Evolutionary conservation across 106 monocot genomes (phyloP).

Genomic region (Gastrodia elata): DNA sequence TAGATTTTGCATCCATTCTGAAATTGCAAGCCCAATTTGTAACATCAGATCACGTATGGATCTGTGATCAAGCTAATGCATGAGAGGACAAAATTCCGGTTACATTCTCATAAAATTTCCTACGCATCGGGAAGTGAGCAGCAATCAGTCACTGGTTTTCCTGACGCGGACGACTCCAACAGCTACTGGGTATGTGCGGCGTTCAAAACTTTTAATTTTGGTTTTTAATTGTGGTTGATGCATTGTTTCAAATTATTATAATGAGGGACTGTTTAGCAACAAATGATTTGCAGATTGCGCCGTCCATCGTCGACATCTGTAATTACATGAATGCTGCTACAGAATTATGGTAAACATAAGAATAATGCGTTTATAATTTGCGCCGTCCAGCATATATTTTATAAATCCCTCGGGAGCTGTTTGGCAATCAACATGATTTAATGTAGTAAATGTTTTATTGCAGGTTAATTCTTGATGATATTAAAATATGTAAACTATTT

Average conservation of each 20-base stretch:
- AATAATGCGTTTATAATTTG: too few relatives aligned
- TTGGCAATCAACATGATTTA: too few relatives aligned
- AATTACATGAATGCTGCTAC: too few relatives aligned
- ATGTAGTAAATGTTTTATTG: too few relatives aligned
- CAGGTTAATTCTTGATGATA: too few relatives aligned
- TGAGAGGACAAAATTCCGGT: constrained; percentile 67
- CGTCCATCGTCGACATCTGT: too few relatives aligned
- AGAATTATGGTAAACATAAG: too few relatives aligned
- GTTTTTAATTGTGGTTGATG: background rate
- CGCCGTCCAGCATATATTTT: too few relatives aligned
- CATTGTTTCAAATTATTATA: background rate
- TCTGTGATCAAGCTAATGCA: constrained; percentile 79
- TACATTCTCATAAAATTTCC: constrained; percentile 90
- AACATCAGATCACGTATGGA: constrained; percentile 67
- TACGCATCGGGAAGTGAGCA: constrained; percentile 95
- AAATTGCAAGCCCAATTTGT: background rate
- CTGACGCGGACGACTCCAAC: constrained; percentile 76
- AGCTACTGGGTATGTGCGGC: constrained; percentile 73
- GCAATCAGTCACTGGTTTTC: constrained; percentile 84
- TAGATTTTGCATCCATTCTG: background rate
- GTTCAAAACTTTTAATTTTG: background rate
- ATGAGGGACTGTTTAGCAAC: too few relatives aligned
- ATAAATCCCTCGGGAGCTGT: too few relatives aligned
- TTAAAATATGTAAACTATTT: too few relatives aligned
- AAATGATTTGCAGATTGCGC: too few relatives aligned